These are phyloP conservation scores for Penicillium pancosmium DNA, from an alignment of 495 filamentous ascomycete species.

Conservation along the genomic window DNA sequence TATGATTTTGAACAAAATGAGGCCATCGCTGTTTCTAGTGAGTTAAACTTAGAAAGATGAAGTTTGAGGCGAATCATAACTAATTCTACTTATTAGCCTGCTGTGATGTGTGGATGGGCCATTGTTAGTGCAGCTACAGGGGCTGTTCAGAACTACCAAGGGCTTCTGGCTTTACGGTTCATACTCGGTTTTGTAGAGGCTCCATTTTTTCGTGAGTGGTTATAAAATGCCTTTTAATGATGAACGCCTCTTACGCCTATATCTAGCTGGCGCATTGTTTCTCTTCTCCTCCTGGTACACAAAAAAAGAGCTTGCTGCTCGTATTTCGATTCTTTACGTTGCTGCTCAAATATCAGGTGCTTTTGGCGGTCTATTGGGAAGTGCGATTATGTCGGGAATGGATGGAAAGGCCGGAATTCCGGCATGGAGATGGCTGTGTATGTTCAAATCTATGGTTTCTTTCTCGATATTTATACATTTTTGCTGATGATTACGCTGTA, in stretches of 20 bases:
- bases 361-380: constrained; percentile 58
- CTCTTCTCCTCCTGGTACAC: constrained; percentile 55
- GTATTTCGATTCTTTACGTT: constrained; percentile 58
- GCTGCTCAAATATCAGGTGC: constrained; percentile 56
- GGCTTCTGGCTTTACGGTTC: constrained; percentile 49
- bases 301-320: constrained; percentile 45
- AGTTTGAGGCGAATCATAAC: background rate
- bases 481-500: background rate
- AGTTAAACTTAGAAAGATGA: constrained; percentile 25
- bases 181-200: constrained; percentile 43
- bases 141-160: constrained; percentile 43
- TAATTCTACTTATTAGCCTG: constrained; percentile 24
- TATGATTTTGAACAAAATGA: constrained; percentile 20
- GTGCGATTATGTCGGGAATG: constrained; percentile 39
- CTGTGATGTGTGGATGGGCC: constrained; percentile 48
- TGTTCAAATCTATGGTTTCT: background rate
- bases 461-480: background rate
- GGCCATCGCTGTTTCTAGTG: constrained; percentile 53
- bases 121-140: constrained; percentile 44
- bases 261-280: constrained; percentile 33
- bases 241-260: background rate
- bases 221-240: background rate
- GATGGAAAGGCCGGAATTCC: constrained; percentile 32
- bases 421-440: constrained; percentile 49
- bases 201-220: constrained; percentile 36